These are phyloP conservation scores for Tolypocladium pustulatum DNA, from an alignment of 2,329 filamentous ascomycete species.

Conservation along the genomic window DNA sequence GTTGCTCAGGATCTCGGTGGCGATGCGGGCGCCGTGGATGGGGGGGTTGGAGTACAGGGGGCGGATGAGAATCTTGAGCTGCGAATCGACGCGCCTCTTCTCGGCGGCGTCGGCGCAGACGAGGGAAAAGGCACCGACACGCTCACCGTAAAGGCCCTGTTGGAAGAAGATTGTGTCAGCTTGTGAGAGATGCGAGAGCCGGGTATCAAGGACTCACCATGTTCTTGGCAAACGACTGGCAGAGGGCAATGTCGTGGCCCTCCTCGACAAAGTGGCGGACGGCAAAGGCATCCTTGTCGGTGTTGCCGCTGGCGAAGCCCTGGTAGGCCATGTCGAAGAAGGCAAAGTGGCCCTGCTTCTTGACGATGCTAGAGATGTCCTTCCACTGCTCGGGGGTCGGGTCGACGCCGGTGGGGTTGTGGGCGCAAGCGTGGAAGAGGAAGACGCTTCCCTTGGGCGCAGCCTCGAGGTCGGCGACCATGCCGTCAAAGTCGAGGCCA, in stretches of 20 bases:
- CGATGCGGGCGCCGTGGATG: slow-evolving; percentile 90
- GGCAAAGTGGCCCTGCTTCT: slow-evolving; percentile 77
- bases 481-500: slow-evolving; percentile 90
- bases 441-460: slow-evolving; percentile 82
- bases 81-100: slow-evolving; percentile 91
- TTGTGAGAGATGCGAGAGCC: not conserved
- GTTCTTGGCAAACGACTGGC: slow-evolving; percentile 98
- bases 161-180: not conserved
- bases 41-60: slow-evolving; percentile 98
- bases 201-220: slow-evolving; percentile 50
- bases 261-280: slow-evolving; percentile 87
- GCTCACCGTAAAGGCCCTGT: slow-evolving; percentile 93
- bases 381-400: slow-evolving; percentile 87
- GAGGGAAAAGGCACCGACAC: slow-evolving; percentile 92
- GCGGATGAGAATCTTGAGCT: slow-evolving; percentile 96
- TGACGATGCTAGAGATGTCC: slow-evolving; percentile 78
- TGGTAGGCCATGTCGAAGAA: slow-evolving; percentile 99
- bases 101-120: slow-evolving; percentile 77
- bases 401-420: slow-evolving; percentile 96
- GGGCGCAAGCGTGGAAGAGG: slow-evolving; percentile 91
- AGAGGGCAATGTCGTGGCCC: slow-evolving; percentile 79
- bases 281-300: slow-evolving; percentile 85
- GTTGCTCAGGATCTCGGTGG: slow-evolving; percentile 83
- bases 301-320: slow-evolving; percentile 89
- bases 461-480: slow-evolving; percentile 81